These are phyloP conservation scores for Pichia sp. DNA, from an alignment of 1,139 yeast species.

Conservation along the genomic window DNA sequence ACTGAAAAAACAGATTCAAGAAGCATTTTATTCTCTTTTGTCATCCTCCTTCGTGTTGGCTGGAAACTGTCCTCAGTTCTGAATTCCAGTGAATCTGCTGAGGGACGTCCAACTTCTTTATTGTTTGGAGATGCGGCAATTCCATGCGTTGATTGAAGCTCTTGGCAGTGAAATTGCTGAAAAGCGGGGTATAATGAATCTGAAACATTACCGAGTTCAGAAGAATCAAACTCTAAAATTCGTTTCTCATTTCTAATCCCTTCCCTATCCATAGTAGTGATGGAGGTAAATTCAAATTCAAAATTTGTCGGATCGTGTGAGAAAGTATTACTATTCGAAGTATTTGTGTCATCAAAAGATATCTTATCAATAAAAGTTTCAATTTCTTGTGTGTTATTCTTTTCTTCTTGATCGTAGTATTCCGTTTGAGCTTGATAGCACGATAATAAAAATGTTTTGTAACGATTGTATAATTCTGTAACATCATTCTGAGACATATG, in stretches of 20 bases:
- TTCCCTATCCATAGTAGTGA: not conserved
- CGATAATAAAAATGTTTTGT: constrained; percentile 5
- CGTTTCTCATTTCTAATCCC: not conserved
- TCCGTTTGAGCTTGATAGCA: not conserved
- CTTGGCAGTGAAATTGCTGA: not conserved
- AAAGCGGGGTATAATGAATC: not conserved
- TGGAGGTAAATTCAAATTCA: constrained; percentile 1
- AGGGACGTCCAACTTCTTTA: not conserved
- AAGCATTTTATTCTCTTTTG: constrained; percentile 3
- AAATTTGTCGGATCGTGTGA: not conserved
- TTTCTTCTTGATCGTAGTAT: not conserved
- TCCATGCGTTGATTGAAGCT: not conserved
- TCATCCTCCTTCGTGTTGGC: not conserved
- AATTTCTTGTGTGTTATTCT: not conserved
- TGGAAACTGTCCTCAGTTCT: not conserved
- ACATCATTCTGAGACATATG: constrained; percentile 5
- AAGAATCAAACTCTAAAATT: not conserved
- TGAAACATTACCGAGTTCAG: constrained; percentile 4
- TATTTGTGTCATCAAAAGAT: not conserved
- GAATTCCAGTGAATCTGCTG: not conserved
- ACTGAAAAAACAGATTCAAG: constrained; percentile 8
- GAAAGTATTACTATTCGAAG: not conserved
- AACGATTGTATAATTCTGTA: constrained; percentile 4
- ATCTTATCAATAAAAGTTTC: not conserved
- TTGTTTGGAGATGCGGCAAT: not conserved